Evolutionary conservation across 768 basidiomycete species (phyloP).

Genomic region (Boletus pseudo-olivaceus): DNA sequence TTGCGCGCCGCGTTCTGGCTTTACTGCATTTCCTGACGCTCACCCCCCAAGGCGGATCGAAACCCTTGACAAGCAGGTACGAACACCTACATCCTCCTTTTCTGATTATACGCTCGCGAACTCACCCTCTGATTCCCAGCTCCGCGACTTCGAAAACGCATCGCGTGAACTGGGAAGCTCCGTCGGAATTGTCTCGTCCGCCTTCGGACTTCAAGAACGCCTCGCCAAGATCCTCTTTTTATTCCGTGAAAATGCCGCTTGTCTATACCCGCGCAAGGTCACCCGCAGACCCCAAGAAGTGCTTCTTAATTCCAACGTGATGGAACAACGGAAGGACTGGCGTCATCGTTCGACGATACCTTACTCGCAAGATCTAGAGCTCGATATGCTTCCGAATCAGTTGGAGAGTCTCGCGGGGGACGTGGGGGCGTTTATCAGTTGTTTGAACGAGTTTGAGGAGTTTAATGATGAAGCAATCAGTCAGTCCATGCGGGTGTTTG

Average conservation of each 20-base stretch:
- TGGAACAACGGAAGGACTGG: conserved; percentile 27
- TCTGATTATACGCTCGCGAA: not conserved
- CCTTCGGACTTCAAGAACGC: conserved; percentile 46
- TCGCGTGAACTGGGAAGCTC: conserved; percentile 54
- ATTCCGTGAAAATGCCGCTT: conserved; percentile 53
- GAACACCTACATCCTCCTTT: not conserved
- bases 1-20: not conserved
- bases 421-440: conserved; percentile 44
- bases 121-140: conserved; percentile 23
- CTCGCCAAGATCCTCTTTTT: conserved; percentile 46
- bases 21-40: not conserved
- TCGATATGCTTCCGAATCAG: conserved; percentile 45
- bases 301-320: conserved; percentile 31
- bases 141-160: conserved; percentile 53
- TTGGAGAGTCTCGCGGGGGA: conserved; percentile 44
- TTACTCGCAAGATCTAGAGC: conserved; percentile 37
- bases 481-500: conserved; percentile 43
- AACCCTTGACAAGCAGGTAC: conserved; percentile 46
- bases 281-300: conserved; percentile 34
- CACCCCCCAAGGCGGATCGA: conserved; percentile 37
- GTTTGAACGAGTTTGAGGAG: conserved; percentile 53
- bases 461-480: conserved; percentile 50
- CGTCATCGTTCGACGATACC: conserved; percentile 37
- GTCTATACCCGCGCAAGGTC: conserved; percentile 47
- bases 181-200: conserved; percentile 51